Percentiles rank a stretch among this genome's conserved stretches.
phyloP scores from a whole-genome alignment of 2,329 filamentous ascomycete species.

The Ophiostoma novo-ulmi region DNA sequence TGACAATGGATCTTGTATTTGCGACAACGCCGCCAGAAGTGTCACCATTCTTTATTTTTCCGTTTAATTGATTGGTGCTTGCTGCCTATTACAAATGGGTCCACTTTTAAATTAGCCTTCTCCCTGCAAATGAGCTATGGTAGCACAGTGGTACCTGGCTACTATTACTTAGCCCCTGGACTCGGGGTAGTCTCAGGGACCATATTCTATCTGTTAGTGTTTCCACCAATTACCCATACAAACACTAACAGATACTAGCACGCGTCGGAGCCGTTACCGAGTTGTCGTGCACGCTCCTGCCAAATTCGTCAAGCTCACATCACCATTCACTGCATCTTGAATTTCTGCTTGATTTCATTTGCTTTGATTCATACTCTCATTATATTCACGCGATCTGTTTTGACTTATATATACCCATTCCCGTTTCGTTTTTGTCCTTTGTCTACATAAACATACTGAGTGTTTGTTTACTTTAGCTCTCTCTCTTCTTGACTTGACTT shows the following conservation, averaged over 20 bases:
- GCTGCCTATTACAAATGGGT: background rate
- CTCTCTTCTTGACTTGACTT: background rate
- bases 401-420: background rate
- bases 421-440: background rate
- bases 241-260: slow-evolving; percentile 20
- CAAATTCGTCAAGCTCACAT: background rate
- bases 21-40: no score
- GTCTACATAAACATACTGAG: background rate
- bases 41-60: background rate
- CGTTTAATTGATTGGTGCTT: slow-evolving; percentile 1
- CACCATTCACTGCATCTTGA: slow-evolving; percentile 1
- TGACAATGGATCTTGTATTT: no score
- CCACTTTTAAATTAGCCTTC: background rate
- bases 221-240: background rate
- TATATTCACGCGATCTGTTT: background rate
- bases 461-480: background rate
- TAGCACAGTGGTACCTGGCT: slow-evolving; percentile 3
- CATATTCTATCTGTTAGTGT: background rate
- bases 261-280: slow-evolving; percentile 11
- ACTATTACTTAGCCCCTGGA: background rate
- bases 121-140: background rate
- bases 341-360: background rate
- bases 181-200: background rate
- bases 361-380: background rate
- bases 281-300: slow-evolving; percentile 17